A percentile compares a stretch with the other conserved stretches of the same genome.
phyloP scores from a whole-genome alignment of 2,329 filamentous ascomycete species.

The Diatrype stigma region DNA sequence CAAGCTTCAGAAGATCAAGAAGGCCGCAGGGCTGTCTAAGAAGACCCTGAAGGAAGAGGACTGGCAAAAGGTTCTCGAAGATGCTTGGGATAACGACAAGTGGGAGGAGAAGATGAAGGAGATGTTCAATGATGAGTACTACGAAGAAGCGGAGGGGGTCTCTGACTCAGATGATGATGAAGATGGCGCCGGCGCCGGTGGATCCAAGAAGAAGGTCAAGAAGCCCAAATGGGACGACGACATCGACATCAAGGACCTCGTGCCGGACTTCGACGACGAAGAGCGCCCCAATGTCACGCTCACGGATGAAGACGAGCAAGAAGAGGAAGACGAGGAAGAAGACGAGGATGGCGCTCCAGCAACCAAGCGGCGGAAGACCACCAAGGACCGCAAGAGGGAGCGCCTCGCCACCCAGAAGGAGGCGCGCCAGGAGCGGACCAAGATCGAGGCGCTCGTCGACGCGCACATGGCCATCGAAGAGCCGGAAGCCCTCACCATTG shows the following conservation, averaged over 20 bases:
- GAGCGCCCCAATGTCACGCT: conserved; percentile 51
- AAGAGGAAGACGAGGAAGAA: conserved; percentile 32
- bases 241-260: conserved; percentile 90
- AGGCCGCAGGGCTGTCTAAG: conserved; percentile 76
- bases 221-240: conserved; percentile 96
- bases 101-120: conserved; percentile 91
- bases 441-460: conserved; percentile 84
- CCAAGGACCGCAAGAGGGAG: conserved; percentile 56
- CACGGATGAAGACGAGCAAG: conserved; percentile 48
- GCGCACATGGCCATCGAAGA: conserved; percentile 71
- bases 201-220: conserved; percentile 59
- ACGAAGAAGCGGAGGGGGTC: conserved; percentile 64
- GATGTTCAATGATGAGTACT: conserved; percentile 87
- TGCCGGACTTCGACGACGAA: conserved; percentile 79
- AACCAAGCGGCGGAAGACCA: conserved; percentile 57
- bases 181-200: conserved; percentile 46
- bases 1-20: conserved; percentile 82
- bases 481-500: conserved; percentile 43
- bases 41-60: conserved; percentile 68
- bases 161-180: conserved; percentile 47
- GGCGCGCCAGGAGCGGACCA: conserved; percentile 74
- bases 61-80: conserved; percentile 80
- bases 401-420: conserved; percentile 60
- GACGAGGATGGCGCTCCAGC: conserved; percentile 38
- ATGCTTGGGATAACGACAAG: conserved; percentile 79